Conservation (phyloP, 1,284 basidiomycete species). For the Tylopilus sp. region DNA sequence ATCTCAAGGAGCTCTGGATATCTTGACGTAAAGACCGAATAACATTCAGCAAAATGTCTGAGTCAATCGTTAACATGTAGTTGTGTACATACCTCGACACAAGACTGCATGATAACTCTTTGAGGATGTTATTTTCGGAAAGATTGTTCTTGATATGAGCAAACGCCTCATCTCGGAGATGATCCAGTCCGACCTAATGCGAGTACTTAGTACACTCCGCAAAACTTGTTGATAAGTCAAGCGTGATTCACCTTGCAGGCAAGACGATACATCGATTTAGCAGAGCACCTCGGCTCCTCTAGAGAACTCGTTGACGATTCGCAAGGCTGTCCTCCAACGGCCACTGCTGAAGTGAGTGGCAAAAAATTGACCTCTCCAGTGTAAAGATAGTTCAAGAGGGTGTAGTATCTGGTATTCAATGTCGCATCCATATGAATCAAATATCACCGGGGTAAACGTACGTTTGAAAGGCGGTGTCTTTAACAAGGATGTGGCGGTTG, state of each 20-base stretch:
- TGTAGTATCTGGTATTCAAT: constrained; percentile 35
- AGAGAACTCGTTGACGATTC: constrained; percentile 1
- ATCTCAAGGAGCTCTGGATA: constrained; percentile 34
- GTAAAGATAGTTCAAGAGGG: constrained; percentile 40
- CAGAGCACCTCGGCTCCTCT: constrained; percentile 35
- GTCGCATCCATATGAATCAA: not conserved
- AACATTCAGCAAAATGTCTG: not conserved
- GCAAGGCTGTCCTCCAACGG: not conserved
- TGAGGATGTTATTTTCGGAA: constrained; percentile 36
- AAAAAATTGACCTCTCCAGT: constrained; percentile 34
- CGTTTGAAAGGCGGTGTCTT: constrained; percentile 44
- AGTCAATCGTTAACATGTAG: not conserved
- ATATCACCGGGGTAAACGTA: constrained; percentile 5
- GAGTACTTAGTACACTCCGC: not conserved
- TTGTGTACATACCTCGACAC: constrained; percentile 26
- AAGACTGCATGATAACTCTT: constrained; percentile 33
- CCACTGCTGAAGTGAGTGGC: constrained; percentile 32
- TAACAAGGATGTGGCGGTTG: constrained; percentile 39
- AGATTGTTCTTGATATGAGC: constrained; percentile 27
- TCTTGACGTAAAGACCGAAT: constrained; percentile 10
- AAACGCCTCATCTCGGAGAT: constrained; percentile 34
- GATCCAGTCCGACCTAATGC: constrained; percentile 30
- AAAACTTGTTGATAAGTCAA: not conserved
- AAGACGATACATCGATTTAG: constrained; percentile 45
- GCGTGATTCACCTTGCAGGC: constrained; percentile 33